These are phyloP conservation scores for Aspergillus calidoustus DNA, from an alignment of 2,329 filamentous ascomycete genomes.

Conservation along the genomic window DNA sequence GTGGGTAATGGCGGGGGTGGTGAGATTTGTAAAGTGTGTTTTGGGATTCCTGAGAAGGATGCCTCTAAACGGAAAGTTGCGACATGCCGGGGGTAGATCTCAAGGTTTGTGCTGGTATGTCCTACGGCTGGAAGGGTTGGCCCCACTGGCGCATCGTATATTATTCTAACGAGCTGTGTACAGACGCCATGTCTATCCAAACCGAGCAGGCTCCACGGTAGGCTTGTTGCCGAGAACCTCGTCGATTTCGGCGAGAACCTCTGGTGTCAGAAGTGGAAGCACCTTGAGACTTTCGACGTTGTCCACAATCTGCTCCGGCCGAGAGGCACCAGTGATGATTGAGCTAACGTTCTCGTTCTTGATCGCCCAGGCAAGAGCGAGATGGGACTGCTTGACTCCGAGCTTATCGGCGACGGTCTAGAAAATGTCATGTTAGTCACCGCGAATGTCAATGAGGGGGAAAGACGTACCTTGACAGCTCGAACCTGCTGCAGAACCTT, in stretches of 20 bases:
- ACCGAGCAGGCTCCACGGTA: conserved; percentile 25
- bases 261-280: conserved; percentile 48
- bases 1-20: conserved; percentile 21
- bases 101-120: too few species aligned
- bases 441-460: background rate
- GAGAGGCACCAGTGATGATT: conserved; percentile 49
- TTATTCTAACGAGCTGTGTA: background rate
- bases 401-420: conserved; percentile 39
- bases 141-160: too few species aligned
- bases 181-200: conserved; percentile 11
- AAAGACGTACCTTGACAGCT: conserved; percentile 40
- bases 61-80: too few species aligned
- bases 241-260: conserved; percentile 54
- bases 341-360: conserved; percentile 62
- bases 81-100: too few species aligned
- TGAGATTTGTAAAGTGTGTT: conserved; percentile 13
- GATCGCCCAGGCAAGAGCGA: conserved; percentile 63
- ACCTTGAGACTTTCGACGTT: conserved; percentile 53
- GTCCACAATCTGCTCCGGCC: conserved; percentile 50
- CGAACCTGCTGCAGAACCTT: conserved; percentile 63
- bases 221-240: conserved; percentile 39
- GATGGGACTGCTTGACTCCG: conserved; percentile 58
- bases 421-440: background rate
- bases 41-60: background rate
- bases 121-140: too few species aligned